Evolutionary conservation across 1,284 basidiomycete species (phyloP), one percentile per base, ranked within the genome.

Genomic region (Moesziomyces antarcticus): DNA sequence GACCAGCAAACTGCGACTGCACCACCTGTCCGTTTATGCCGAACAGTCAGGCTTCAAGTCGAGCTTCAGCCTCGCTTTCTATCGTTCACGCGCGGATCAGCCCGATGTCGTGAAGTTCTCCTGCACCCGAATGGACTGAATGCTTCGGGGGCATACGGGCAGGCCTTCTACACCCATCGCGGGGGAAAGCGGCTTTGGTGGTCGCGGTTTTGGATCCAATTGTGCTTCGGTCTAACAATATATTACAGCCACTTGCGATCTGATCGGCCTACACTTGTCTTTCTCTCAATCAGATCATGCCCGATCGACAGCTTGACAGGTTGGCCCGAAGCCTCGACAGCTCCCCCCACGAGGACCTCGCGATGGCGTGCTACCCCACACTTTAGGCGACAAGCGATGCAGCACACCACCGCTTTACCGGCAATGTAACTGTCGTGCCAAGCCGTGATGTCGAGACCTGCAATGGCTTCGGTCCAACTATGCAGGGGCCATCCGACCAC

Each of bases 101-200:
- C 13, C 35, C 35, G 35, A 35, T 35, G 35, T 35, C 13, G 35
- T 5, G 11, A 16, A 13, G 35, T 6, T 8, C 4, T 21, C 41
- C 11, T 5, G 30, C 20, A 21, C 6, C 42, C 30, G 25, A 21
- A 22, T 8, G 5, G 22, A 16, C 11, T 20, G 7, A 13, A 11
- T 13, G 14, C 22, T 40, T 52, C 66, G 60, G 60, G 50, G 46
- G 33, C 33, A 40, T 50, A 52, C 66, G 66, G 60, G 20, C 48
- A 20, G 8, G 16, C 14, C n/a, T 40, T 41, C 5, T 16, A 3
- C 27, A 5, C 40, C 45, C 5, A 33, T 1, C 18, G 30, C 66
- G 66, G 59, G 24, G 63, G 48, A 56, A 63, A 54, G 56, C 66
- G 66, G 59, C 52, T 69, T 59, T 55, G 47, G 45, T 25, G 14